phyloP scores from a whole-genome alignment of 371 early-diverging fungal genomes.

The Apophysomyces variabilis region DNA sequence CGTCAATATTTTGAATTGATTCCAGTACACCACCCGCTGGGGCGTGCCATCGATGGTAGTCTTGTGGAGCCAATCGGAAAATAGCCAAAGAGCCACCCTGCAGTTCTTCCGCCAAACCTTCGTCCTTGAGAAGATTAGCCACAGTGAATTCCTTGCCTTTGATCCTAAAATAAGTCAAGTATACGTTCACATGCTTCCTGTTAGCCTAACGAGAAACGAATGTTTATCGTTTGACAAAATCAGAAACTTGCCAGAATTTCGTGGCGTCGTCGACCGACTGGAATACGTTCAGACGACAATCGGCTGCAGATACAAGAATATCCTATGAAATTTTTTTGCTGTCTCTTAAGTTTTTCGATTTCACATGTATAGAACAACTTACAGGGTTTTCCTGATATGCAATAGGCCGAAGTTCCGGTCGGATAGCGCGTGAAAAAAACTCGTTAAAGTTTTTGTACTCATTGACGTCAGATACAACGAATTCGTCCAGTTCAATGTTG shows the following conservation, averaged over 20 bases:
- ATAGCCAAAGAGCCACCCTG: conserved; percentile 75
- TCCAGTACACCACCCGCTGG: conserved; percentile 65
- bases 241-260: conserved; percentile 52
- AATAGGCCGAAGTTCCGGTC: conserved; percentile 60
- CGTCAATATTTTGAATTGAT: conserved; percentile 24
- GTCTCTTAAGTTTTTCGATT: no score
- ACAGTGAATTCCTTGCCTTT: conserved; percentile 74
- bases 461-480: conserved; percentile 44
- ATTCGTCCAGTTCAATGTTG: conserved; percentile 49
- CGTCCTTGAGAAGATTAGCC: conserved; percentile 51
- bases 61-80: conserved; percentile 88
- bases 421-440: conserved; percentile 77
- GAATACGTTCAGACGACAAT: conserved; percentile 68
- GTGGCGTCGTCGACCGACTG: conserved; percentile 58
- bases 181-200: conserved; percentile 5
- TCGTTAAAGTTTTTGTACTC: conserved; percentile 72
- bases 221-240: background rate
- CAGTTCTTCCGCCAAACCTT: conserved; percentile 50
- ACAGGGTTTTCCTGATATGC: conserved; percentile 51
- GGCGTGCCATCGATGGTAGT: conserved; percentile 83
- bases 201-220: background rate
- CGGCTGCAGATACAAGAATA: conserved; percentile 66
- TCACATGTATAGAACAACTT: conserved; percentile 1
- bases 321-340: background rate
- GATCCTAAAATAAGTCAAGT: conserved; percentile 36